Evolutionary conservation across 176 grass and related monocot species (phyloP), one percentile per base, ranked within the genome.

Genomic region (Cymbopogon citratus): DNA sequence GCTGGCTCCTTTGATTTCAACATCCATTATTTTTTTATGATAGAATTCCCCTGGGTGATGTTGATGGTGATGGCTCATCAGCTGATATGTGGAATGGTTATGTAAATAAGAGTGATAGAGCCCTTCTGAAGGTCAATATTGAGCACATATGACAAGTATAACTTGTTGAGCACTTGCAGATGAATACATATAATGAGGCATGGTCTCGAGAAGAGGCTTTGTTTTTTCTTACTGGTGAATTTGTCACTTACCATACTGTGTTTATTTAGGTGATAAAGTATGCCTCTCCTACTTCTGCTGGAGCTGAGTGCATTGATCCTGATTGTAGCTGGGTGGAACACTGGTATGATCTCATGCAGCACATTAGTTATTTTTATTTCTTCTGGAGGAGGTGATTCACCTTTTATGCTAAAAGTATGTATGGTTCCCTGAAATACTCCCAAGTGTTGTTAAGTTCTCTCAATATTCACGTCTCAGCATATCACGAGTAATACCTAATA

Each of bases 251-350:
- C 59, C 31, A 64, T 38, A 49, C n/a, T 77, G 36, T 71, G n/a
- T 81, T 83, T 85, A 70, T 90, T 75, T 72, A 98, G 92, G 95
- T 94, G 34, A 92, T 98, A 68, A 94, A 98, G 39, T 98, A 90
- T 88, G 83, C 95, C 18, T 94, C 90, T 75, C 71, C 88, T 85
- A 92, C 48, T 84, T 98, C 95, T 85, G 95, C 95, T 89, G 95
- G 95, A 81, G 92, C 95, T 35, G 90, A 91, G 66, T 98, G 95
- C 72, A 89, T 98, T 41, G 90, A 90, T 89, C 90, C 95, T 87
- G 95, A 98, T 63, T 98, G 90, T 77, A 92, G 69, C 73, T 98
- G 95, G 95, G 83, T 98, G 33, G 95, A 98, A 84, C 92, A 94
- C 84, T 94, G 95, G 95, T 98, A 94, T 62, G 82, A 44, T 84